These are phyloP conservation scores for Lipomyces starkeyi DNA, from an alignment of 805 yeast species.

Conservation along the genomic window DNA sequence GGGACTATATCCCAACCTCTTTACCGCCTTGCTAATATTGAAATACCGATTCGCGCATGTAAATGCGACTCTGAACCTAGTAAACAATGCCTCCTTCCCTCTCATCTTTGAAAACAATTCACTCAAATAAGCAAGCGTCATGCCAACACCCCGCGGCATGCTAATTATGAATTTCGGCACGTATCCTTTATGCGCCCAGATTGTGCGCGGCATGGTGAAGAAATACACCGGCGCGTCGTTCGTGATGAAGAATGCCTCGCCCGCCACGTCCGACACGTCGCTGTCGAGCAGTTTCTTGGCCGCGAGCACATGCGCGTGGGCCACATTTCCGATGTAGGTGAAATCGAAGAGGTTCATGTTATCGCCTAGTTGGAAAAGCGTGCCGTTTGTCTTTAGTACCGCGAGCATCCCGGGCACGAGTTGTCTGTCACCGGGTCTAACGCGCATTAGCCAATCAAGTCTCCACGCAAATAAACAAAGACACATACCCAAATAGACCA, in stretches of 20 bases:
- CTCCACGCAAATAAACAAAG: not conserved
- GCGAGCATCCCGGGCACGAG: slow-evolving; percentile 88
- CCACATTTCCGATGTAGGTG: slow-evolving; percentile 98
- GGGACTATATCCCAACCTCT: slow-evolving; percentile 78
- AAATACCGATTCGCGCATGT: slow-evolving; percentile 95
- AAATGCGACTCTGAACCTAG: slow-evolving; percentile 91
- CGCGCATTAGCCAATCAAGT: not conserved
- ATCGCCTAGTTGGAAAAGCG: slow-evolving; percentile 92
- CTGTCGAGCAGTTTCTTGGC: slow-evolving; percentile 67
- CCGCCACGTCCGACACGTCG: slow-evolving; percentile 61
- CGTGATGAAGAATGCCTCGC: slow-evolving; percentile 88
- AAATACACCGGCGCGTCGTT: slow-evolving; percentile 95
- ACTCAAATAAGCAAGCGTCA: slow-evolving; percentile 80
- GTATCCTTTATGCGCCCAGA: slow-evolving; percentile 96
- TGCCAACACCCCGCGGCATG: slow-evolving; percentile 74
- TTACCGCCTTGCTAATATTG: slow-evolving; percentile 86
- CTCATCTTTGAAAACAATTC: slow-evolving; percentile 70
- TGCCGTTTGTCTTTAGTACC: slow-evolving; percentile 83
- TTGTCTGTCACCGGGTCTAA: slow-evolving; percentile 89
- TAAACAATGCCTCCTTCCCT: slow-evolving; percentile 89
- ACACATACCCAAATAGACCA: slow-evolving; percentile 79
- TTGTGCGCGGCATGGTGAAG: slow-evolving; percentile 95
- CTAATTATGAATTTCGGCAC: slow-evolving; percentile 72
- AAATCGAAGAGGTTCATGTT: slow-evolving; percentile 93
- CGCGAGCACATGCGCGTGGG: slow-evolving; percentile 94